These are phyloP conservation scores for Eucalyptus virginea DNA, from an alignment of 345 rosid genomes.

Conservation along the genomic window DNA sequence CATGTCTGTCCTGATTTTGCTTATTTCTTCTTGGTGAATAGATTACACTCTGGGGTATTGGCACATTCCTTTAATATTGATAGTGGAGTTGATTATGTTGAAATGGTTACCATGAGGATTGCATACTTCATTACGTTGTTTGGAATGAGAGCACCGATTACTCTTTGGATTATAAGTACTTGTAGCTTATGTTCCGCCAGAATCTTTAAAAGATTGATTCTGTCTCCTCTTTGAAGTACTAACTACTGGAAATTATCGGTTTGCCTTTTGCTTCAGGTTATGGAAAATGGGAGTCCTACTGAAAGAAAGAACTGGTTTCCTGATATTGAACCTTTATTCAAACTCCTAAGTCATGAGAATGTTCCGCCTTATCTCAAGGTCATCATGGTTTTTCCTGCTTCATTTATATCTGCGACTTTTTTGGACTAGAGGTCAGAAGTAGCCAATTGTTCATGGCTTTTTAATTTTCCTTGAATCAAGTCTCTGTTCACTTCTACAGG, in stretches of 20 bases:
- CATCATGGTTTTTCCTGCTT: neutral
- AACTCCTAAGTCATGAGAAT: conserved; percentile 91
- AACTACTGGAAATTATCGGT: neutral
- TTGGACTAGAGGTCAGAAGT: neutral
- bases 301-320: conserved; percentile 92
- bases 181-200: neutral
- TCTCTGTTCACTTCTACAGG: conserved; percentile 31
- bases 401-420: neutral
- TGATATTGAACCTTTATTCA: conserved; percentile 86
- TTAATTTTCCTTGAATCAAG: neutral
- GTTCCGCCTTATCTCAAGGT: conserved; percentile 96
- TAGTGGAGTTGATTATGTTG: neutral
- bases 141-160: neutral
- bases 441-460: neutral
- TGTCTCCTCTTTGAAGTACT: neutral
- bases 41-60: neutral
- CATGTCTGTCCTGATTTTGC: neutral
- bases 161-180: neutral
- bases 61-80: neutral
- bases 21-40: neutral
- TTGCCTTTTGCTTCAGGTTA: conserved; percentile 26
- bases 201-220: neutral
- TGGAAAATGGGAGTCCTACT: conserved; percentile 73
- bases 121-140: neutral
- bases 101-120: neutral